Percentiles rank a stretch among this genome's conserved stretches.
phyloP scores from a whole-genome alignment of 2,329 filamentous ascomycete genomes.

The Coccinonectria pachysandricola region DNA sequence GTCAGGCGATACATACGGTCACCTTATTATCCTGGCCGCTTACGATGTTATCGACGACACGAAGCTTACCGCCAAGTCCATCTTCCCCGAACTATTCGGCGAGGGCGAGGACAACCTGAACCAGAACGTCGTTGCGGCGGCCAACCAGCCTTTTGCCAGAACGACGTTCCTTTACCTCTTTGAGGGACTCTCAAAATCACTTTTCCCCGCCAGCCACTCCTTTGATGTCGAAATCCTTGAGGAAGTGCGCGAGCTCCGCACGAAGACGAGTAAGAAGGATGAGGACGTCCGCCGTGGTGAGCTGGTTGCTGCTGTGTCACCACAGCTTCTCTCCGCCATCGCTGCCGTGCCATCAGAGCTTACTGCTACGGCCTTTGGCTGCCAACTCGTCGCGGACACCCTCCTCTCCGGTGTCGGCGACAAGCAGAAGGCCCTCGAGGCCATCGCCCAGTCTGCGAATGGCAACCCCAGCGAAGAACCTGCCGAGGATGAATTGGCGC shows the following conservation, averaged over 20 bases:
- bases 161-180: conserved; percentile 73
- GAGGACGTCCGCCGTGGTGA: conserved; percentile 65
- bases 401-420: conserved; percentile 68
- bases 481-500: conserved; percentile 30
- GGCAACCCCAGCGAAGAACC: conserved; percentile 38
- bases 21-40: conserved; percentile 71
- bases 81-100: conserved; percentile 78
- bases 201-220: conserved; percentile 52
- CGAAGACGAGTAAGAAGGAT: conserved; percentile 88
- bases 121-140: conserved; percentile 53
- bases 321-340: conserved; percentile 65
- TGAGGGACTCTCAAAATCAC: conserved; percentile 50
- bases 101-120: conserved; percentile 53
- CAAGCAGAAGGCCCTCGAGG: conserved; percentile 62
- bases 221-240: conserved; percentile 60
- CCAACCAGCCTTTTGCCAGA: conserved; percentile 55
- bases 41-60: conserved; percentile 94
- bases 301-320: conserved; percentile 62
- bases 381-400: conserved; percentile 75
- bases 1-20: conserved; percentile 68
- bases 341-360: conserved; percentile 57
- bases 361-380: conserved; percentile 67
- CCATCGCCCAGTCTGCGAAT: conserved; percentile 53
- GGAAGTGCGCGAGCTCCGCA: conserved; percentile 69
- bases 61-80: conserved; percentile 71